Percentiles rank a stretch among this genome's conserved stretches.
These are phyloP conservation scores for Periglandula ipomoeae DNA, from an alignment of 2,329 filamentous ascomycete species.

Conservation along the genomic window DNA sequence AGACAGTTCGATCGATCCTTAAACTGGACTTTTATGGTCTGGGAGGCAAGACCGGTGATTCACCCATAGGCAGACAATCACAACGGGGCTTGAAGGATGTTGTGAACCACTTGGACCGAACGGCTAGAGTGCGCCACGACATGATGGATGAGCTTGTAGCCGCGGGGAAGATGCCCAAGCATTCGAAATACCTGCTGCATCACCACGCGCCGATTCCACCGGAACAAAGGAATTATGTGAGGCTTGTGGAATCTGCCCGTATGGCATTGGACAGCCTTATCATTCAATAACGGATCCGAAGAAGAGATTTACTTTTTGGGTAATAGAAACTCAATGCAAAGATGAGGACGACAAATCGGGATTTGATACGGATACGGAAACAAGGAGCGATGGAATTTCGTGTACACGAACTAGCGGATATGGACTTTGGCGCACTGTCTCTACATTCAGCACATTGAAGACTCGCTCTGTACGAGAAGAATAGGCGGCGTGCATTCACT, in stretches of 20 bases:
- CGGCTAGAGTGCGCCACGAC: conserved; percentile 38
- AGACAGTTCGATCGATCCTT: conserved; percentile 43
- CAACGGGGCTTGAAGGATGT: conserved; percentile 47
- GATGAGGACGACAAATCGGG: too few species aligned
- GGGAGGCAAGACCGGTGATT: conserved; percentile 11
- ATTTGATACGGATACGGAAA: too few species aligned
- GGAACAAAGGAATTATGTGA: conserved; percentile 34
- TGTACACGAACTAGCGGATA: too few species aligned
- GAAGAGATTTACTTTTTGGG: too few species aligned
- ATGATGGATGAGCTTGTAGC: conserved; percentile 36
- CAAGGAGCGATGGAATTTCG: too few species aligned
- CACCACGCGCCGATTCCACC: conserved; percentile 19
- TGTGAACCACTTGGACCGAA: conserved; percentile 42
- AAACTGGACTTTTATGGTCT: conserved; percentile 50
- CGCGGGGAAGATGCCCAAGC: conserved; percentile 23
- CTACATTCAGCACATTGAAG: too few species aligned
- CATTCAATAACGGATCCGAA: conserved; percentile 32
- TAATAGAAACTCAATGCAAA: too few species aligned
- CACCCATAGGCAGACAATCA: conserved; percentile 12
- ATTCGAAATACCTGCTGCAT: conserved; percentile 18
- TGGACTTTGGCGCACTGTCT: too few species aligned
- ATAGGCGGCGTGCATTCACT: too few species aligned
- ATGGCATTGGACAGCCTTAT: conserved; percentile 43
- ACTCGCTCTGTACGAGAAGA: too few species aligned
- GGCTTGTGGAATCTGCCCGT: conserved; percentile 45